A percentile compares a stretch with the other conserved stretches of the same genome.
phyloP scores from a whole-genome alignment of 2,329 filamentous ascomycete genomes.

The Hymenoscyphus infarciens region DNA sequence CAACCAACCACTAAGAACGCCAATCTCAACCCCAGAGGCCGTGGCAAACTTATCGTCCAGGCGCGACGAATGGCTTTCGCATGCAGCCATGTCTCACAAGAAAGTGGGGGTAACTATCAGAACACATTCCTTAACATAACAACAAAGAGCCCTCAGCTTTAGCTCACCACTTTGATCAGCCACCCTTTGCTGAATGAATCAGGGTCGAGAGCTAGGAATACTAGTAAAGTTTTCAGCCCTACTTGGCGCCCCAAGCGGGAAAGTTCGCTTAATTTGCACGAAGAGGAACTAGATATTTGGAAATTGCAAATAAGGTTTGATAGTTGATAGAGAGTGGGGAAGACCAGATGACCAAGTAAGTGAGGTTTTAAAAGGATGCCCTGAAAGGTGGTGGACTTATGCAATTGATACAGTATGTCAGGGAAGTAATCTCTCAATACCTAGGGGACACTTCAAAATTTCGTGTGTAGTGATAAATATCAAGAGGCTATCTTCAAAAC shows the following conservation, averaged over 20 bases:
- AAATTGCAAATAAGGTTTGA: no score
- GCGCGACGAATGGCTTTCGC: neutral
- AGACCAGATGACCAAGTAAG: no score
- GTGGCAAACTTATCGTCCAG: neutral
- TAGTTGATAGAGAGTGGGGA: no score
- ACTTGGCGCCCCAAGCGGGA: neutral
- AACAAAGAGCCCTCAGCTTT: neutral
- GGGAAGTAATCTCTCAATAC: no score
- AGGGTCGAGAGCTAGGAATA: neutral
- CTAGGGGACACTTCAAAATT: no score
- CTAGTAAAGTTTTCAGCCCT: neutral
- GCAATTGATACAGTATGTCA: no score
- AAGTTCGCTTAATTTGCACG: neutral
- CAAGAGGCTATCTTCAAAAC: no score
- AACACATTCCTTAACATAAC: neutral
- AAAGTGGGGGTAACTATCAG: neutral
- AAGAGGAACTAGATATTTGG: no score
- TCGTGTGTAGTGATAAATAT: no score
- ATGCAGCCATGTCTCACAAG: neutral
- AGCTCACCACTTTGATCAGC: neutral
- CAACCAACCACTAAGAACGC: neutral
- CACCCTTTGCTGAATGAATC: neutral
- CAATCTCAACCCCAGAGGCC: neutral
- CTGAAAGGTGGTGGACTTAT: no score
- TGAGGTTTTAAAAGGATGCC: no score